Conservation (phyloP, 1,284 basidiomycete species). For the Malassezia caprae region DNA sequence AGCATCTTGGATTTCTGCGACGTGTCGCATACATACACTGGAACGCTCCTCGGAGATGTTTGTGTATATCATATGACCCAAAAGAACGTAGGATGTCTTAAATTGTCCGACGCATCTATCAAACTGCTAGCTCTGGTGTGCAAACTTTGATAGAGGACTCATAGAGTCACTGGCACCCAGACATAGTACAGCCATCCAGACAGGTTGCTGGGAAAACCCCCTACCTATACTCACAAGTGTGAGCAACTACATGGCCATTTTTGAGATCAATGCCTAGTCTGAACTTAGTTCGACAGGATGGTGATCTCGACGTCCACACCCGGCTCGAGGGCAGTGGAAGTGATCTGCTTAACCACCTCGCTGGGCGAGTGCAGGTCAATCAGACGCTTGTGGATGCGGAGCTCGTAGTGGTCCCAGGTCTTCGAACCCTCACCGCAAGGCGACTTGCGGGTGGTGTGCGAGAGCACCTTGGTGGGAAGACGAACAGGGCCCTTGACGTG, state of each 20-base stretch:
- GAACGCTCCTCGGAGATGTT: neutral
- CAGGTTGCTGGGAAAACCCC: neutral
- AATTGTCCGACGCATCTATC: neutral
- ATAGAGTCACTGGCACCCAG: neutral
- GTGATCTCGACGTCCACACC: slow-evolving; percentile 99
- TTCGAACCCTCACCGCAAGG: slow-evolving; percentile 89
- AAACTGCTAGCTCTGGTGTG: neutral
- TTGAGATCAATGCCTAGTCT: neutral
- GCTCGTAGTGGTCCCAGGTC: slow-evolving; percentile 99
- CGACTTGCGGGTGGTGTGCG: slow-evolving; percentile 79
- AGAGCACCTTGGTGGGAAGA: slow-evolving; percentile 95
- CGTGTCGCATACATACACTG: slow-evolving; percentile 8
- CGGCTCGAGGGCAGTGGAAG: slow-evolving; percentile 94
- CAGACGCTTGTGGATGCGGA: slow-evolving; percentile 98
- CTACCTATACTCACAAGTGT: neutral
- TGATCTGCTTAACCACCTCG: slow-evolving; percentile 99
- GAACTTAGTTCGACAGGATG: slow-evolving; percentile 58
- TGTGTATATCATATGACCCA: slow-evolving; percentile 21
- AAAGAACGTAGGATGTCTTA: slow-evolving; percentile 11
- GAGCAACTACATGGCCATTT: neutral
- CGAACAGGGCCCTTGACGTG: slow-evolving; percentile 98
- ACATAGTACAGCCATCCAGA: neutral
- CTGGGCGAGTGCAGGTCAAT: slow-evolving; percentile 98
- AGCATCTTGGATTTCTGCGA: neutral
- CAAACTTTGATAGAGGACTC: neutral